These are phyloP conservation scores for Aspergillus asperescens DNA, from an alignment of 495 filamentous ascomycete species.

Conservation along the genomic window DNA sequence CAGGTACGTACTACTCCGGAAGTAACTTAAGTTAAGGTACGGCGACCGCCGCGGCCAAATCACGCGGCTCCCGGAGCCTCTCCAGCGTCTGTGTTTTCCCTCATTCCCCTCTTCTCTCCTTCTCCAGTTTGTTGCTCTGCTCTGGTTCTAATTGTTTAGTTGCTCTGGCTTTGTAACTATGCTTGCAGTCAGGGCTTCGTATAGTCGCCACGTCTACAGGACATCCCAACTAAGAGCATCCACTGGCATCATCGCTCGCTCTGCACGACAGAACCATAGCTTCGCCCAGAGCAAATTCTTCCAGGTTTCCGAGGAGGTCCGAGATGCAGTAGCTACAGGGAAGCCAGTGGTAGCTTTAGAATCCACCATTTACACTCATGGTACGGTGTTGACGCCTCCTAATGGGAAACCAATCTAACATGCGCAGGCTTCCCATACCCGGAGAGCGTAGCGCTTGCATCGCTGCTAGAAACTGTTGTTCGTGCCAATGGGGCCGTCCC, in stretches of 20 bases:
- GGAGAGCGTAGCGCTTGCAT: conserved; percentile 67
- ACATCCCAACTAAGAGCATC: conserved; percentile 2
- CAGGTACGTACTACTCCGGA: too few relatives aligned
- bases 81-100: conserved; percentile 16
- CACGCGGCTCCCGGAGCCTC: conserved; percentile 25
- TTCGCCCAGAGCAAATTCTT: conserved; percentile 52
- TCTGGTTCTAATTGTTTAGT: not conserved
- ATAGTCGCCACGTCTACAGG: conserved; percentile 21
- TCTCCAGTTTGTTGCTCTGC: conserved; percentile 5
- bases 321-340: conserved; percentile 62
- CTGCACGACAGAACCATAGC: conserved; percentile 29
- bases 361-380: conserved; percentile 82
- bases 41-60: conserved; percentile 36
- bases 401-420: not conserved
- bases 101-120: conserved; percentile 11
- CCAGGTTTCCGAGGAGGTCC: conserved; percentile 75
- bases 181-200: conserved; percentile 27
- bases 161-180: conserved; percentile 14
- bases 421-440: conserved; percentile 75
- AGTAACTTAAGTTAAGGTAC: too few relatives aligned
- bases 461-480: conserved; percentile 67
- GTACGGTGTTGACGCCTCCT: conserved; percentile 33
- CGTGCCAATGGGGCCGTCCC: conserved; percentile 78
- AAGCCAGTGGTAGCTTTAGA: conserved; percentile 88
- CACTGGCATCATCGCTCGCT: not conserved